These are phyloP conservation scores for Debaryomycetaceae sp. DNA, from an alignment of 1,139 yeast species.

Conservation along the genomic window DNA sequence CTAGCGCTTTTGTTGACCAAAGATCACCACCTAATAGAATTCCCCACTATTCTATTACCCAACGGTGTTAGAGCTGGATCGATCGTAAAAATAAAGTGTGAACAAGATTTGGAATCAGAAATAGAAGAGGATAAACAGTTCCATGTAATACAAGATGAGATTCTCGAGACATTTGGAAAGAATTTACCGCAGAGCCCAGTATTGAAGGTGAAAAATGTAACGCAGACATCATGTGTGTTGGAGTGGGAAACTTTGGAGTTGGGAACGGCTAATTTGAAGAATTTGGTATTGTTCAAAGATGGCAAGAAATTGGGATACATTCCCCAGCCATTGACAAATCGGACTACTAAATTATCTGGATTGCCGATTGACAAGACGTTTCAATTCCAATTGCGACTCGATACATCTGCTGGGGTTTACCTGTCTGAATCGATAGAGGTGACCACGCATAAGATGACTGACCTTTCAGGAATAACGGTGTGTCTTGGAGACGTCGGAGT, in stretches of 20 bases:
- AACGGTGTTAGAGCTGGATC: slow-evolving; percentile 92
- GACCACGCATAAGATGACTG: slow-evolving; percentile 94
- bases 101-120: slow-evolving; percentile 74
- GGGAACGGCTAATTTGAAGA: slow-evolving; percentile 79
- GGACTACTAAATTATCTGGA: slow-evolving; percentile 86
- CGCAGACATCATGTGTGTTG: slow-evolving; percentile 92
- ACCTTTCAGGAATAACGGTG: slow-evolving; percentile 86
- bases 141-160: slow-evolving; percentile 66
- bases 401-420: slow-evolving; percentile 86
- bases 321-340: slow-evolving; percentile 77
- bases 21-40: slow-evolving; percentile 93
- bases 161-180: slow-evolving; percentile 69
- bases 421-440: slow-evolving; percentile 66
- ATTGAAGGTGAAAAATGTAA: slow-evolving; percentile 70
- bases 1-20: slow-evolving; percentile 84
- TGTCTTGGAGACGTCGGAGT: slow-evolving; percentile 81
- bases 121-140: slow-evolving; percentile 56
- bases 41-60: slow-evolving; percentile 90
- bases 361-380: slow-evolving; percentile 83
- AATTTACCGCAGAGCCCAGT: slow-evolving; percentile 70
- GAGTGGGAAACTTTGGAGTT: slow-evolving; percentile 88
- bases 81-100: slow-evolving; percentile 83
- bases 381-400: slow-evolving; percentile 73
- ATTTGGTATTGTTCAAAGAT: slow-evolving; percentile 76
- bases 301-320: slow-evolving; percentile 78